Evolutionary conservation across 73 alveolate species (phyloP).

Genomic region (Paramecium bursaria): DNA sequence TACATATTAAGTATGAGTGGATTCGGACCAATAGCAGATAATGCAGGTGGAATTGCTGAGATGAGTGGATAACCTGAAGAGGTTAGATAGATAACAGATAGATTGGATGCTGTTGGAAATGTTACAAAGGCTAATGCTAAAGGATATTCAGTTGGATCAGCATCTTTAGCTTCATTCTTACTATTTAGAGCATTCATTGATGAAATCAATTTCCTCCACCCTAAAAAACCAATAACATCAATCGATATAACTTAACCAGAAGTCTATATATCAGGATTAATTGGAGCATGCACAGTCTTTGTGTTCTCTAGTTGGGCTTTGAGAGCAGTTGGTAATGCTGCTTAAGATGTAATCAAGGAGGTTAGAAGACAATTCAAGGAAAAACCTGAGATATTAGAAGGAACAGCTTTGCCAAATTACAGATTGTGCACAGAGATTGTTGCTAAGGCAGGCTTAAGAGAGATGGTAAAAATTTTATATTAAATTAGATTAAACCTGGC

Average conservation of each 20-base stretch:
- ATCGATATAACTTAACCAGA: constrained; percentile 87
- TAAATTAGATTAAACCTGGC: too few relatives aligned
- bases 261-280: constrained; percentile 80
- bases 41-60: constrained; percentile 88
- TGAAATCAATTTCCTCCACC: constrained; percentile 79
- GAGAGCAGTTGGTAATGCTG: constrained; percentile 87
- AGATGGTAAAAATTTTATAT: too few relatives aligned
- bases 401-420: constrained; percentile 81
- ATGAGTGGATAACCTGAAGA: constrained; percentile 75
- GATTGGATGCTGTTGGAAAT: constrained; percentile 95
- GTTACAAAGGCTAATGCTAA: constrained; percentile 94
- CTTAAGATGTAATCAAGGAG: constrained; percentile 84
- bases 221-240: constrained; percentile 62
- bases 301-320: constrained; percentile 85
- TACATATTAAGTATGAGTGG: constrained; percentile 91
- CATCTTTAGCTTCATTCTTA: constrained; percentile 76
- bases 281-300: constrained; percentile 84
- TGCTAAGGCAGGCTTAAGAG: constrained; percentile 83
- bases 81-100: constrained; percentile 90
- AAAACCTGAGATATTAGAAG: constrained; percentile 81
- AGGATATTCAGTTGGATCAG: constrained; percentile 93
- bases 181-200: constrained; percentile 91
- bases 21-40: constrained; percentile 96
- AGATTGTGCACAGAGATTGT: constrained; percentile 80
- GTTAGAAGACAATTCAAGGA: constrained; percentile 86